Conservation (phyloP, 192 early-diverging fungal genomes). For the Jimgerdemannia flammicorona region DNA sequence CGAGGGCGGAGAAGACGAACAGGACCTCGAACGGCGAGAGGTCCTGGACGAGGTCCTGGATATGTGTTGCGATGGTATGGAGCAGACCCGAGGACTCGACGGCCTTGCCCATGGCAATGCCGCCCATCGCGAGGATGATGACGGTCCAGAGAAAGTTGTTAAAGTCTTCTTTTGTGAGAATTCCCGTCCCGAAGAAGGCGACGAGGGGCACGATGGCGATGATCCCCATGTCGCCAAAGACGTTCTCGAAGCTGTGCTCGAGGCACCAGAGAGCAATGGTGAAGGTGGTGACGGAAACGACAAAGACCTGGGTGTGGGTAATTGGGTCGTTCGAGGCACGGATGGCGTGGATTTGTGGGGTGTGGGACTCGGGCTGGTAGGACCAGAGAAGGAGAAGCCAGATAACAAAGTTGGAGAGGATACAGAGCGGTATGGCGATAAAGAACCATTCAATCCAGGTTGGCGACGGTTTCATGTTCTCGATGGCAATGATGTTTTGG, state of each 20-base stretch:
- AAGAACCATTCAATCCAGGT: constrained; percentile 92
- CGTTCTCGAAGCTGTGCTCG: constrained; percentile 63
- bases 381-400: constrained; percentile 79
- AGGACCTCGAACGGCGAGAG: constrained; percentile 69
- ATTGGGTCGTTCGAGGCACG: constrained; percentile 54
- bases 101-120: constrained; percentile 88
- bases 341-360: constrained; percentile 53
- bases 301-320: constrained; percentile 69
- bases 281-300: constrained; percentile 62
- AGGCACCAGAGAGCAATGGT: constrained; percentile 93
- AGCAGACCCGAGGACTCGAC: constrained; percentile 87
- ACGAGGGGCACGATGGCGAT: constrained; percentile 91
- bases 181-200: constrained; percentile 83
- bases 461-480: constrained; percentile 84
- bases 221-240: constrained; percentile 95
- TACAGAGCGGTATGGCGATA: constrained; percentile 81
- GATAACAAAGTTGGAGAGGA: constrained; percentile 74
- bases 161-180: constrained; percentile 94
- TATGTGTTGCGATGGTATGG: constrained; percentile 64
- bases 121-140: constrained; percentile 90
- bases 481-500: constrained; percentile 96
- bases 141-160: constrained; percentile 96
- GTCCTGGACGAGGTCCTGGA: constrained; percentile 62
- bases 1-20: constrained; percentile 72
- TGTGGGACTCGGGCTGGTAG: constrained; percentile 72